Percentiles rank a stretch among this genome's conserved stretches.
phyloP scores from a whole-genome alignment of 495 filamentous ascomycete species.

The Glarea lozoyensis region DNA sequence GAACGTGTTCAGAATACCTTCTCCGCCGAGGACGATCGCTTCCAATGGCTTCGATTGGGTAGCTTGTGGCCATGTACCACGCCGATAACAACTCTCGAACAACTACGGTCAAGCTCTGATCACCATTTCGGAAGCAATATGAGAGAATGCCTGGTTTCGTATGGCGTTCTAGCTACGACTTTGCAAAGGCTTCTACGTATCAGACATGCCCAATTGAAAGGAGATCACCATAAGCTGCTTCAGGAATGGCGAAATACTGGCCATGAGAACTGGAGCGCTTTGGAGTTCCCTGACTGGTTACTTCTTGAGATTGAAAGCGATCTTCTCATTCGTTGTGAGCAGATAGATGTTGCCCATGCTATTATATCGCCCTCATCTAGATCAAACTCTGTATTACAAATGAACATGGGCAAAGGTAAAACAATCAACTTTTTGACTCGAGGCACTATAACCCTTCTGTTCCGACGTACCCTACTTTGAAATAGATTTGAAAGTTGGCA shows the following conservation, averaged over 20 bases:
- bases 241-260: conserved; percentile 33
- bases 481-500: conserved; percentile 2
- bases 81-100: conserved; percentile 36
- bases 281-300: conserved; percentile 39
- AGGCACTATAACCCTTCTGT: conserved; percentile 1
- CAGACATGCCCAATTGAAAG: conserved; percentile 17
- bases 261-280: conserved; percentile 41
- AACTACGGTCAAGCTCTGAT: conserved; percentile 32
- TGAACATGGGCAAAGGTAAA: conserved; percentile 28
- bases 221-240: conserved; percentile 18
- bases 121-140: conserved; percentile 28
- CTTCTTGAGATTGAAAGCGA: conserved; percentile 47
- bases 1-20: conserved; percentile 21
- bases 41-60: conserved; percentile 36
- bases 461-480: neutral
- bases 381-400: conserved; percentile 43
- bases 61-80: conserved; percentile 44
- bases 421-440: neutral
- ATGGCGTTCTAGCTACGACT: conserved; percentile 32
- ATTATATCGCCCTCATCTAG: conserved; percentile 36
- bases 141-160: conserved; percentile 33
- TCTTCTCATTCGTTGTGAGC: conserved; percentile 39
- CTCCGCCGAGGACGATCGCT: conserved; percentile 22
- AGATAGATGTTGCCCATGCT: conserved; percentile 40
- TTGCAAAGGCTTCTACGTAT: conserved; percentile 36